These are phyloP conservation scores for Alternaria rosae DNA, from an alignment of 2,329 filamentous ascomycete species.

Conservation along the genomic window DNA sequence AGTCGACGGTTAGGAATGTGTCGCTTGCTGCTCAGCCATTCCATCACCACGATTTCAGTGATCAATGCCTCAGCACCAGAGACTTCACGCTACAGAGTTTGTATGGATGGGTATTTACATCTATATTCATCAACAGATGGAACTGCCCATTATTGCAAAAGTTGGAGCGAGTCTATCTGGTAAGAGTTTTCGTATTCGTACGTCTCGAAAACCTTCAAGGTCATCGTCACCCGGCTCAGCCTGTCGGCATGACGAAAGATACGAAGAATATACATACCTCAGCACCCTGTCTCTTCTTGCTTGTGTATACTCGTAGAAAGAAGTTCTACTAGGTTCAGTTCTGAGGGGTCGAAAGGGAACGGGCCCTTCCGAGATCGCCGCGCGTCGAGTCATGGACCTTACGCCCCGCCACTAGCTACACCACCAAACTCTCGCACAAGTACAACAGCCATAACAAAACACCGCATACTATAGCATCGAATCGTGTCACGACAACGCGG, in stretches of 20 bases:
- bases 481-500: background rate
- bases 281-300: background rate
- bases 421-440: background rate
- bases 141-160: background rate
- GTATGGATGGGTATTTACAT: background rate
- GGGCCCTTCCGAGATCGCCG: background rate
- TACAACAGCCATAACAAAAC: background rate
- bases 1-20: background rate
- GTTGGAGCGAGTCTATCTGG: background rate
- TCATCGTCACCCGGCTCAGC: background rate
- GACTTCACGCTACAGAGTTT: background rate
- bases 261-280: background rate
- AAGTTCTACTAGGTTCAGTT: background rate
- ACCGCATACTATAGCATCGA: background rate
- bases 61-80: background rate
- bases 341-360: background rate
- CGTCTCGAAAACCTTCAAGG: background rate
- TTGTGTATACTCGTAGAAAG: background rate
- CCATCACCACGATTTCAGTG: background rate
- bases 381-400: background rate
- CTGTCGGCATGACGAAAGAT: background rate
- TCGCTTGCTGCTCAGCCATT: background rate
- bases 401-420: constrained; percentile 1
- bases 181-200: background rate
- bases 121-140: background rate